These are phyloP conservation scores for Pyricularia grisea DNA, from an alignment of 2,329 filamentous ascomycete species.

Conservation along the genomic window DNA sequence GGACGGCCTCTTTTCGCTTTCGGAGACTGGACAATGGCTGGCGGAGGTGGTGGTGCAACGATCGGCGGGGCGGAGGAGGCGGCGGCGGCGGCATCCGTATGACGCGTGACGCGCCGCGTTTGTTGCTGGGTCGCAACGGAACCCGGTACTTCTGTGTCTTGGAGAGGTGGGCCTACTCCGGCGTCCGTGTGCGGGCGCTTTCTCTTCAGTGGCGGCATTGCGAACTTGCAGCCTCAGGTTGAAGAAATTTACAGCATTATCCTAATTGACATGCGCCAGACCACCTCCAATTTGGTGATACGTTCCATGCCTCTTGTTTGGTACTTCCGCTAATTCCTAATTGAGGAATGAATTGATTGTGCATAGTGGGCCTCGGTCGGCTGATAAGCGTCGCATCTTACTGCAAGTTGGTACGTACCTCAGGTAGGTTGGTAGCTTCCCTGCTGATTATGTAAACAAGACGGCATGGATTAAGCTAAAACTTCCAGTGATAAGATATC, in stretches of 20 bases:
- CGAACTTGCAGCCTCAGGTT: background rate
- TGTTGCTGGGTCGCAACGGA: background rate
- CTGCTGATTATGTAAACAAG: background rate
- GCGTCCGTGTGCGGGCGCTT: conserved; percentile 17
- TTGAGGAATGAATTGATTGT: background rate
- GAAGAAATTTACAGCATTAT: background rate
- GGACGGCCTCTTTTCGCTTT: background rate
- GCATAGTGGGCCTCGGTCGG: background rate
- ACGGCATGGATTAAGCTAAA: background rate
- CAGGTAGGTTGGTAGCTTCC: no score
- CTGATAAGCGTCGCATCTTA: background rate
- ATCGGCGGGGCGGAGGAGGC: conserved; percentile 21
- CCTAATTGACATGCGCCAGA: background rate
- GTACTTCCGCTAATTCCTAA: background rate
- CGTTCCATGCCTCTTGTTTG: background rate
- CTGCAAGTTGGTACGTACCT: background rate
- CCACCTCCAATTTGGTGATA: background rate
- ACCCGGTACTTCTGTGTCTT: background rate
- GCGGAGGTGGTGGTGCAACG: conserved; percentile 13
- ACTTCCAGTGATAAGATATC: background rate
- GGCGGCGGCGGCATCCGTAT: conserved; percentile 13
- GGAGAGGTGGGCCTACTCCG: background rate
- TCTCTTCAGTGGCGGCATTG: conserved; percentile 21
- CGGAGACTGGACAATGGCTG: background rate
- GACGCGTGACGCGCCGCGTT: conserved; percentile 24